These are phyloP conservation scores for Parsonsia alboflavescens DNA, from an alignment of 257 asterid species.

Conservation along the genomic window DNA sequence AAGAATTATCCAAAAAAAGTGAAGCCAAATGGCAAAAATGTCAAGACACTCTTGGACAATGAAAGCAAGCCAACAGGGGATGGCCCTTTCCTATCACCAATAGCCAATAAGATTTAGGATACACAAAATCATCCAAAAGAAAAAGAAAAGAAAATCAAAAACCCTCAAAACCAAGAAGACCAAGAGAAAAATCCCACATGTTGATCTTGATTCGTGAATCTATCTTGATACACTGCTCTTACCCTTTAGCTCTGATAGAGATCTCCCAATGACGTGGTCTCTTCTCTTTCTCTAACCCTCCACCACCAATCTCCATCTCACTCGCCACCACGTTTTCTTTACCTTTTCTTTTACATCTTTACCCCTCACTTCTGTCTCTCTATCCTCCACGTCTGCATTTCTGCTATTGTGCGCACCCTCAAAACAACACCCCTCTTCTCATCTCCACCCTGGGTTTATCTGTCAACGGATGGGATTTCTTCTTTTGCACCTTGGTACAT, in stretches of 20 bases:
- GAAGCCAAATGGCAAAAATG: too few species aligned
- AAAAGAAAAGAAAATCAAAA: neutral
- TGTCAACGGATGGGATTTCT: slow-evolving; percentile 14
- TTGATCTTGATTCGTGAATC: neutral
- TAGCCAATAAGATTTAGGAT: neutral
- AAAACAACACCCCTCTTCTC: neutral
- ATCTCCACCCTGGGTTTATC: slow-evolving; percentile 21
- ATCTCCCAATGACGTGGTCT: slow-evolving; percentile 41
- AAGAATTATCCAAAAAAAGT: too few species aligned
- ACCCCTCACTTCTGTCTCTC: neutral
- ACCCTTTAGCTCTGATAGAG: too few species aligned
- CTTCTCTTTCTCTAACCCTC: slow-evolving; percentile 33
- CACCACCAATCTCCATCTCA: slow-evolving; percentile 15
- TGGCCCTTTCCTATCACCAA: neutral
- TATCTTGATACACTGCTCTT: too few species aligned
- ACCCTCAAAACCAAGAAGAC: neutral
- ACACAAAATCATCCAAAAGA: neutral
- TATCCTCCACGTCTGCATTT: slow-evolving; percentile 26
- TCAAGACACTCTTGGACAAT: too few species aligned
- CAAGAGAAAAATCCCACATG: neutral
- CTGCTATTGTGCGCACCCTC: slow-evolving; percentile 21
- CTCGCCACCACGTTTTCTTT: slow-evolving; percentile 10
- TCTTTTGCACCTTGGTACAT: slow-evolving; percentile 16
- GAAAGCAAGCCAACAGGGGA: neutral
- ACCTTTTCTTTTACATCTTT: neutral